Base-by-base conservation (phyloP, 495 filamentous ascomycete genomes). In the Aspergillus baeticus region DNA sequence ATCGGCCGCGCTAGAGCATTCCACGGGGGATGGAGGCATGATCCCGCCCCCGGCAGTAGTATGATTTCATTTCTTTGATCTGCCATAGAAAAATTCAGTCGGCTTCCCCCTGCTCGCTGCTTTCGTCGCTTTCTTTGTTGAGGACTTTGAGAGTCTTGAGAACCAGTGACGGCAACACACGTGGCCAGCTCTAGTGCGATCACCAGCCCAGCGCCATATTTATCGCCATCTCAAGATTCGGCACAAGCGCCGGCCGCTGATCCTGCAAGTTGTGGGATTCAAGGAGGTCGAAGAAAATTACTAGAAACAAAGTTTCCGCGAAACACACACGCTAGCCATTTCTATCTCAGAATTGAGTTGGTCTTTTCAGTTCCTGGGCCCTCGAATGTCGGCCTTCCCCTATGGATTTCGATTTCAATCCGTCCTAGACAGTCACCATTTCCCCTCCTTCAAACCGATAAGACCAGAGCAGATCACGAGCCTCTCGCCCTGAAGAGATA, bases 131-230 rank as follows among this genome's bases (percentile, higher is more conserved):
- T 42, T 22, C 17, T 21, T 23, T 55, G 17, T 33, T 29, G 13
- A 6, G 23, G 21, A 38, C 11, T 33, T n/a, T 18, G 13, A 38
- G 21, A 38, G 2, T 29, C 10, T 36, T 17, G 21, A 54, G 43
- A 45, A 29, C 57, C 57, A 59, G 50, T 59, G 36, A 54, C 42
- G 31, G 50, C 43, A 5, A 59, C 57, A 59, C 57, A 59, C 57
- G 57, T 59, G 57, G 50, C 57, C n/a, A 52, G 17, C 48, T 34
- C 18, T 51, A 53, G 43, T 52, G 55, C 47, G 41, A 42, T 22
- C 35, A 34, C 37, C 49, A 52, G 15, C 45, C 26, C 8, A 43
- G 41, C 46, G 36, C 46, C 6, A 42, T 36, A 23, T 39, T 59
- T 37, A 48, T 54, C 45, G n/a, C 45, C 45, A 43, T 47, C 23